Base-by-base conservation (phyloP, 1,284 basidiomycete genomes). In the Cutaneotrichosporon mucoides region DNA sequence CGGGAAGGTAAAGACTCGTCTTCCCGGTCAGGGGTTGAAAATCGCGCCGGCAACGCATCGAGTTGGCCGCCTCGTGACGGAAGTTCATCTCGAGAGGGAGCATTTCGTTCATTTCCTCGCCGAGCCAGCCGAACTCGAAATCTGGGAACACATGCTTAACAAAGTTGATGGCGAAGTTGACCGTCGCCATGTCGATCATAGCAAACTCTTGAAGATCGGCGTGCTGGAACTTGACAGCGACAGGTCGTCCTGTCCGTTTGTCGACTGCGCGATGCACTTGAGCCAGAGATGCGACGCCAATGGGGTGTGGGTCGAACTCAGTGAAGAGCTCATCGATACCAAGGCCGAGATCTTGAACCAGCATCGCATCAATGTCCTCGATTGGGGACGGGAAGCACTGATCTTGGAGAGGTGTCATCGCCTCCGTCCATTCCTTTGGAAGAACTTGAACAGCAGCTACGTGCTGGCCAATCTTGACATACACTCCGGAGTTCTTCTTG, bases 181-280 rank as follows among this genome's bases (percentile, higher is more conserved):
- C 69, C 12, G 74, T 80, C 3, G 70, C 69, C 66, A 81, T 77
- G 63, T 97, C 92, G 15, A 98, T 89, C 81, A 89, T 84, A 60
- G 88, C 91, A 75, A 97, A 99, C 54, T 97, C 93, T 49, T 88
- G 86, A 4, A 99, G 82, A 73, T 90, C 89, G 4, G 96, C 93
- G 76, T 99, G 96, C 82, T 99, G 95, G 48, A 99, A 76, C 85
- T 99, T 99, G 60, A 99, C 88, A 10, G 96, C 96, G n/a, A 95
- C 92, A 46, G 81, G 79, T 68, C 83, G 82, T 1, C 89, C 88
- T 2, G 87, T 86, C 47, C 84, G 80, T 53, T 84, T 84, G 66
- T 92, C 86, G 6, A 80, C 82, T 0, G 88, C 96, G 15, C 88
- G 84, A 77, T 99, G 96, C 5, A 99, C 96, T 76, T 99, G 95